These are phyloP conservation scores for Boletus sp. DNA, from an alignment of 1,284 basidiomycete genomes.

Conservation along the genomic window DNA sequence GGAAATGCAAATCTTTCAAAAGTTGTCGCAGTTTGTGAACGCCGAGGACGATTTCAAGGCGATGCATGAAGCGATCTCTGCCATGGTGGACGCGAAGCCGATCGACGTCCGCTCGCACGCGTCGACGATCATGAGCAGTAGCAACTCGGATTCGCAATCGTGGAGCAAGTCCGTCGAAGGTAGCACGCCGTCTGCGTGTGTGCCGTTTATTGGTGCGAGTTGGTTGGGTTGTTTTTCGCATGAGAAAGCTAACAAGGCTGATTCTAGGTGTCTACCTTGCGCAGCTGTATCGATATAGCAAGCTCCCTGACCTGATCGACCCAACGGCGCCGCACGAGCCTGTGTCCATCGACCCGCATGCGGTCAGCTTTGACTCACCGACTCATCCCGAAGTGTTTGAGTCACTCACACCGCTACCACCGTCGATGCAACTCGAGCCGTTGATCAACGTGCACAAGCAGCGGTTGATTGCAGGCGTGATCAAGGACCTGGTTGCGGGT, in stretches of 20 bases:
- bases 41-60: slow-evolving; percentile 71
- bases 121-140: slow-evolving; percentile 46
- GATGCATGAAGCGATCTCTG: slow-evolving; percentile 63
- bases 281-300: slow-evolving; percentile 61
- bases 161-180: slow-evolving; percentile 45
- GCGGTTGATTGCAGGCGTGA: slow-evolving; percentile 70
- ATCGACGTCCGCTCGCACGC: slow-evolving; percentile 48
- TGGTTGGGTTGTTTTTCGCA: neutral
- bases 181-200: slow-evolving; percentile 50
- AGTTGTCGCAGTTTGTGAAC: slow-evolving; percentile 69
- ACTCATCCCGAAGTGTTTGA: slow-evolving; percentile 75
- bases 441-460: slow-evolving; percentile 88
- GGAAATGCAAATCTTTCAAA: slow-evolving; percentile 74
- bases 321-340: slow-evolving; percentile 71
- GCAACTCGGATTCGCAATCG: slow-evolving; percentile 35
- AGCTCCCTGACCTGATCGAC: slow-evolving; percentile 77
- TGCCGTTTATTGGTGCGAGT: slow-evolving; percentile 73
- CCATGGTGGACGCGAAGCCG: slow-evolving; percentile 62
- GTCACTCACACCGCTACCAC: slow-evolving; percentile 63
- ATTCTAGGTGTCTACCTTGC: slow-evolving; percentile 70
- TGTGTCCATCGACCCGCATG: slow-evolving; percentile 59
- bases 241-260: neutral
- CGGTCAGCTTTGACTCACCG: slow-evolving; percentile 60
- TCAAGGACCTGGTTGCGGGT: slow-evolving; percentile 72
- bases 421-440: slow-evolving; percentile 76